phyloP scores from a whole-genome alignment of 768 basidiomycete genomes.

The Amanita jacksonii region DNA sequence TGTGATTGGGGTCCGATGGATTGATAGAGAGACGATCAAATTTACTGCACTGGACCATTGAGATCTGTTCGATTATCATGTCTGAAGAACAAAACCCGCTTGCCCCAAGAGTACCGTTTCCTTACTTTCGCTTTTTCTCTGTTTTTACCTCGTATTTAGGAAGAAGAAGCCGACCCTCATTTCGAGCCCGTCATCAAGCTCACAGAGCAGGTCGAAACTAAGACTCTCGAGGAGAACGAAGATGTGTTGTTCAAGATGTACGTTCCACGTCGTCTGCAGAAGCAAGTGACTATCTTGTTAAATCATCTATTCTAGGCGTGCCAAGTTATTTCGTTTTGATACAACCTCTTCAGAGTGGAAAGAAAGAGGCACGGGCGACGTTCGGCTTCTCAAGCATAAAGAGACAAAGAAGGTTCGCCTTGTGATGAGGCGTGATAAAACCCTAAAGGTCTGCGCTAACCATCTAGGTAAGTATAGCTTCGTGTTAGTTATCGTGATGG shows the following conservation, averaged over 20 bases:
- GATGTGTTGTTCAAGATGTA: constrained; percentile 93
- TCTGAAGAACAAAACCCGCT: constrained; percentile 54
- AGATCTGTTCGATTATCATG: constrained; percentile 33
- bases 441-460: constrained; percentile 98
- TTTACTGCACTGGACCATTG: constrained; percentile 12
- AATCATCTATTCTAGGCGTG: constrained; percentile 53
- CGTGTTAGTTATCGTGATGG: neutral
- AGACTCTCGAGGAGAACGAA: constrained; percentile 95
- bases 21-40: constrained; percentile 7
- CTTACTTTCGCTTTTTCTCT: constrained; percentile 19
- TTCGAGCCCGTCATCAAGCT: constrained; percentile 97
- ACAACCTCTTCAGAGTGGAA: constrained; percentile 82
- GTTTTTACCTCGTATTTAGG: constrained; percentile 23
- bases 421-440: constrained; percentile 99
- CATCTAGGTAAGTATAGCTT: constrained; percentile 63
- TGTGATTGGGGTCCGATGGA: constrained; percentile 14
- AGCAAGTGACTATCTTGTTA: constrained; percentile 9
- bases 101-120: constrained; percentile 54
- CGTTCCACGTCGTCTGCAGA: constrained; percentile 26
- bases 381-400: constrained; percentile 85
- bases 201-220: constrained; percentile 90
- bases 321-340: constrained; percentile 97
- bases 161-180: constrained; percentile 80
- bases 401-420: constrained; percentile 86
- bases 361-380: constrained; percentile 95